Base-by-base conservation (phyloP, 768 basidiomycete genomes). In the Auricularia sp. region DNA sequence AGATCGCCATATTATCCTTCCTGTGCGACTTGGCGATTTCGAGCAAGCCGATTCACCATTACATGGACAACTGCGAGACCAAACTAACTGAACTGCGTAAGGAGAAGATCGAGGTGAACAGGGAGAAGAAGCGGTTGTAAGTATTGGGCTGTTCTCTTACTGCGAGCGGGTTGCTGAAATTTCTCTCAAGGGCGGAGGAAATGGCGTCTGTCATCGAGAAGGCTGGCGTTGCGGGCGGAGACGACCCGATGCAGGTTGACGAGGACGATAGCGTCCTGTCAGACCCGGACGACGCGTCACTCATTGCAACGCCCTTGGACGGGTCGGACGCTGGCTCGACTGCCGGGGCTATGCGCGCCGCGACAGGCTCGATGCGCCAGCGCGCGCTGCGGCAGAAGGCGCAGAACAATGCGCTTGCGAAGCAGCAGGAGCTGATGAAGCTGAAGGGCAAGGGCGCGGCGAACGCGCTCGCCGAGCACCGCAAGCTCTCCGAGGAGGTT, bases 21-120 rank as follows among this genome's bases (percentile, higher is more conserved):
- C 83, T 99, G 77, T 89, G 87, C 75, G 92, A 95, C 71, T 76
- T 95, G 61, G 93, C 88, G 1, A 84, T 94, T 33, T 93, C 94
- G 29, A 93, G 91, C 75, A 96, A 93, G 75, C 82, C 86, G 10
- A 86, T 98, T 23, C 90, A 94, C 71, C 75, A 82, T 4, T 90
- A 92, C 70, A 90, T 98, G 84, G 97, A 99, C 70, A 83, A 85
- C 56, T 92, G 91, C 70, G 93, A 95, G 71, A 84, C 90, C 69
- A 87, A 90, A 67, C 74, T 99, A 67, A 98, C 97, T 8, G 91
- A 94, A 34, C 79, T 97, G 39, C 78, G 97, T 67, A 99, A 98
- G 76, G 92, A 96, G 74, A 91, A 95, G 74, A 93, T 95, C 36
- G 97, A 98, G 67, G 86, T 94, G 66, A 97, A 97, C 76, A 83